Percentiles rank a stretch among this genome's conserved stretches.
These are phyloP conservation scores for Cetradonia linearis DNA, from an alignment of 495 filamentous ascomycete species.

Conservation along the genomic window DNA sequence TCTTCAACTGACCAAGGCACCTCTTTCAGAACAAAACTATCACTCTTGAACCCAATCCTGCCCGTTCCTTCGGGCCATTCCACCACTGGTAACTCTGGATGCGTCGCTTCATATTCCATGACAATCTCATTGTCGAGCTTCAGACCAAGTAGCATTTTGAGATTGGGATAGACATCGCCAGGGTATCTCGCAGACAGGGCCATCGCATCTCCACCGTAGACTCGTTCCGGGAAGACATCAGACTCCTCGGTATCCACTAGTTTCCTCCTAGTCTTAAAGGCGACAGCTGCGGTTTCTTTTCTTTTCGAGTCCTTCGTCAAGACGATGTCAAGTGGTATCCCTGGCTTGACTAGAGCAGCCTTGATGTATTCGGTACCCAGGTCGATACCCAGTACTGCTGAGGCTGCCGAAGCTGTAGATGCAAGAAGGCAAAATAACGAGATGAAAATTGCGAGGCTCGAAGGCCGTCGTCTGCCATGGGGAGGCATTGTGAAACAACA, in stretches of 20 bases:
- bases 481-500: constrained; percentile 36
- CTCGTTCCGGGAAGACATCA: constrained; percentile 67
- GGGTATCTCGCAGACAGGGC: constrained; percentile 81
- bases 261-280: constrained; percentile 73
- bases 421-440: constrained; percentile 48
- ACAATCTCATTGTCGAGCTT: constrained; percentile 51
- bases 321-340: constrained; percentile 96
- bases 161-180: constrained; percentile 84
- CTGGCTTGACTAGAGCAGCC: constrained; percentile 91
- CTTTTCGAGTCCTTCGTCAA: constrained; percentile 96
- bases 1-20: constrained; percentile 82
- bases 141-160: constrained; percentile 77
- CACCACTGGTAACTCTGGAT: constrained; percentile 47
- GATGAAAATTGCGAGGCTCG: constrained; percentile 31
- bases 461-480: constrained; percentile 36
- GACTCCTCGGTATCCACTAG: constrained; percentile 37
- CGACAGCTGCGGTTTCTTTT: constrained; percentile 85
- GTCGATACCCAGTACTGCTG: constrained; percentile 84
- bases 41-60: constrained; percentile 68
- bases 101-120: constrained; percentile 54
- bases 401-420: constrained; percentile 49
- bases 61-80: constrained; percentile 45
- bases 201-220: constrained; percentile 85
- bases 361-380: constrained; percentile 97
- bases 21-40: constrained; percentile 51